Base-by-base conservation (phyloP, 805 yeast genomes). In the Debaryomyces tyrocola region DNA sequence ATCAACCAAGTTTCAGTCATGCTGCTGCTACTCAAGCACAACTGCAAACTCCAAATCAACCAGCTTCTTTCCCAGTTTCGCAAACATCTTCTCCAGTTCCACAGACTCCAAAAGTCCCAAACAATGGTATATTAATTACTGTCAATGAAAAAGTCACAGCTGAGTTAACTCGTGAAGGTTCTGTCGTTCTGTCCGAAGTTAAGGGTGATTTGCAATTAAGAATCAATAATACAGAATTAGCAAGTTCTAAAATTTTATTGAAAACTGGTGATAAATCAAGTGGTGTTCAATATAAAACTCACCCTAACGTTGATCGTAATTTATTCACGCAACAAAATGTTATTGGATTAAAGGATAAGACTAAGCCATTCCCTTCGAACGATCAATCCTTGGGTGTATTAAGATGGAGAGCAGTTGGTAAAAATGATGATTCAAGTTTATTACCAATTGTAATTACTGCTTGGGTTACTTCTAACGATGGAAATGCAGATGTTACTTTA, bases 151-250 rank as follows among this genome's bases (percentile, higher is more conserved):
- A 84, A 55, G 75, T 90, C 48, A 75, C 83, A 27, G 94, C 94
- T 4, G 84, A 83, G 55, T 77, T 92, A 49, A 71, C 85, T 10
- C 84, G 97, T 61, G 97, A 92, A 56, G 98, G 98, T 40, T 75
- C 84, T 0, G 65, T 87, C 44, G 45, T 55, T 17, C 69, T 82
- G 17, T 81, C 89, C 37, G 97, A 91, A 62, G 79, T 90, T 48
- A 89, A 89, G 67, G 98, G 99, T 66, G 95, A 87, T 56, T 74
- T 92, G 56, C 96, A 90, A 68, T 74, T 94, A 62, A 84, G 96
- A 63, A 83, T 94, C 52, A 90, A 86, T 64, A 80, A 90, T 58
- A 73, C 86, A n/a, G 79, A 76, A 34, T 75, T 84, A 53, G 83
- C 95, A 11, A 79, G 78, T 55, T 79, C 90, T 45, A 80, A 79